phyloP scores from a whole-genome alignment of 2,329 filamentous ascomycete species.

The Cladorrhinum sp. region DNA sequence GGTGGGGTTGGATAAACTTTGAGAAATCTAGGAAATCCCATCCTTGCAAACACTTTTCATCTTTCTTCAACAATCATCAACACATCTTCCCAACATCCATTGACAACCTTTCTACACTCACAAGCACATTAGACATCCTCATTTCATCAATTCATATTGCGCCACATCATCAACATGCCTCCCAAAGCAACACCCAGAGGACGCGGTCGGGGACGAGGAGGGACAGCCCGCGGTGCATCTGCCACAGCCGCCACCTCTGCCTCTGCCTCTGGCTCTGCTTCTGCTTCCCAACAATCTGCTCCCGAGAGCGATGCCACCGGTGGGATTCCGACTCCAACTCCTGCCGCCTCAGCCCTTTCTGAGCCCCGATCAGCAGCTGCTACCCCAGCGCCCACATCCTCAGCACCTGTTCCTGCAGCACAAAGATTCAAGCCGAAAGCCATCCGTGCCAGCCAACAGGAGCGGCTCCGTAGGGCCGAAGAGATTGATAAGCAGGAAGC shows the following conservation, averaged over 20 bases:
- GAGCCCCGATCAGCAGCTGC: background rate
- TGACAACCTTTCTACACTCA: no score
- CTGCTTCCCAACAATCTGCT: background rate
- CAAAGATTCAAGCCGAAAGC: conserved; percentile 34
- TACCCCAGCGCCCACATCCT: conserved; percentile 14
- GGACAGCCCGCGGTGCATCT: conserved; percentile 18
- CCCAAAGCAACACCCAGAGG: conserved; percentile 20
- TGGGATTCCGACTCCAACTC: background rate
- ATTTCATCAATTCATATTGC: background rate
- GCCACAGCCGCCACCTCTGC: conserved; percentile 12
- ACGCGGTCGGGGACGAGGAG: conserved; percentile 23
- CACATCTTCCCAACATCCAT: background rate
- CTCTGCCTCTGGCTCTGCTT: background rate
- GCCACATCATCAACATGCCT: conserved; percentile 14
- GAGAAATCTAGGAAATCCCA: background rate
- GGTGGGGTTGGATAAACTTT: background rate
- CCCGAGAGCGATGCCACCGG: conserved; percentile 4
- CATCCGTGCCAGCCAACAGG: conserved; percentile 34
- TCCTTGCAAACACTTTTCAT: background rate
- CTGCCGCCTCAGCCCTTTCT: background rate
- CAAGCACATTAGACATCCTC: no score
- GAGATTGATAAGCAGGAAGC: conserved; percentile 33
- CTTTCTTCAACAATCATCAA: background rate
- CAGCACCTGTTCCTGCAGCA: conserved; percentile 11
- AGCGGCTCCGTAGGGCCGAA: conserved; percentile 36